Conservation (phyloP, 352 stramenopile genomes). For the Phytophthora pluvialis region DNA sequence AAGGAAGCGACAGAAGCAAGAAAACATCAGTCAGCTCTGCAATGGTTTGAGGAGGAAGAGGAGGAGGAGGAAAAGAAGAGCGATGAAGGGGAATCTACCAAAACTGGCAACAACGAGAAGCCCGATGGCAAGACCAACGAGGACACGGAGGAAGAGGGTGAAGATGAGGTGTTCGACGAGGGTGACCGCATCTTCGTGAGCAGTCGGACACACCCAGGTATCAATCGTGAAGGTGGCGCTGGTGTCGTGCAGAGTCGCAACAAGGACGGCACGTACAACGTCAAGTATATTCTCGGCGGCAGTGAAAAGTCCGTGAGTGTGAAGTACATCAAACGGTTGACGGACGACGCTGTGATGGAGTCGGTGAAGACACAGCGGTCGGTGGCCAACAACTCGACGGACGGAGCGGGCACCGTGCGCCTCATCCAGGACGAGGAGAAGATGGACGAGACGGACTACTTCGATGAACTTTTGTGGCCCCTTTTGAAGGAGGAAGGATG, state of each 20-base stretch:
- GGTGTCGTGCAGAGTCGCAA: slow-evolving; percentile 57
- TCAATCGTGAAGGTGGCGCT: slow-evolving; percentile 82
- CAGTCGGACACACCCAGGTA: slow-evolving; percentile 72
- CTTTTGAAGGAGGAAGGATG: slow-evolving; percentile 78
- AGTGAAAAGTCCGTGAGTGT: slow-evolving; percentile 70
- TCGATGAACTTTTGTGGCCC: slow-evolving; percentile 82
- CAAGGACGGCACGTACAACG: slow-evolving; percentile 74
- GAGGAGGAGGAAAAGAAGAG: slow-evolving; percentile 24
- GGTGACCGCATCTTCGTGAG: slow-evolving; percentile 80
- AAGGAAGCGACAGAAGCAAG: slow-evolving; percentile 6
- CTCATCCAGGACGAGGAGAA: slow-evolving; percentile 45
- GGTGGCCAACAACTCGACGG: slow-evolving; percentile 32
- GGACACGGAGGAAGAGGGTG: slow-evolving; percentile 43
- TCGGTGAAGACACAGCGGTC: slow-evolving; percentile 66
- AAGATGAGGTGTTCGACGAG: slow-evolving; percentile 52
- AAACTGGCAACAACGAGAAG: slow-evolving; percentile 9
- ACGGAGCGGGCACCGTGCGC: slow-evolving; percentile 20
- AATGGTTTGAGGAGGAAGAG: slow-evolving; percentile 51
- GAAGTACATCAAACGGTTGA: slow-evolving; percentile 69
- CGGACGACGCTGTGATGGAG: slow-evolving; percentile 75
- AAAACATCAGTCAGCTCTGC: slow-evolving; percentile 15
- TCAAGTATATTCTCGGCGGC: slow-evolving; percentile 88
- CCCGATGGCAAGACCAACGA: slow-evolving; percentile 6
- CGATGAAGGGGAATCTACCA: slow-evolving; percentile 10
- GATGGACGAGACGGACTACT: slow-evolving; percentile 73